Evolutionary conservation across 2,329 filamentous ascomycete species (phyloP).

Genomic region (Apiospora phragmitis): DNA sequence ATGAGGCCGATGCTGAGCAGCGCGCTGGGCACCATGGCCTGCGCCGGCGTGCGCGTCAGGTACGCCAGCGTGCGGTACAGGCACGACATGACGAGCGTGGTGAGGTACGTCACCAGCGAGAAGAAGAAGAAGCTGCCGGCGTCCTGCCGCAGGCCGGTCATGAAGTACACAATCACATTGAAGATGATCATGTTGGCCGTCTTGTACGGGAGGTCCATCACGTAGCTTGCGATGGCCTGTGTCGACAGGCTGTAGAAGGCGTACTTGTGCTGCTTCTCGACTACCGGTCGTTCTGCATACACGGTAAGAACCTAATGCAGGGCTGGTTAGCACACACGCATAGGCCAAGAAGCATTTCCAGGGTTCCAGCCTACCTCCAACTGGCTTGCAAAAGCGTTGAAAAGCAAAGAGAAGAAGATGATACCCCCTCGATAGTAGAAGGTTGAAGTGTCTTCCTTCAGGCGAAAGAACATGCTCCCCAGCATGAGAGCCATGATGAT

Average conservation of each 20-base stretch:
- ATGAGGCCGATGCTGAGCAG: conserved; percentile 66
- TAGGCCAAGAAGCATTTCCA: too few species aligned
- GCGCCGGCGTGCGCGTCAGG: conserved; percentile 67
- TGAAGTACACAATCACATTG: conserved; percentile 66
- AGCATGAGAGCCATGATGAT: conserved; percentile 76
- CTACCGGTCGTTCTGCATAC: background rate
- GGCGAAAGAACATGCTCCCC: conserved; percentile 77
- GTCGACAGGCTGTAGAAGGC: background rate
- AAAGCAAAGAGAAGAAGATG: conserved; percentile 83
- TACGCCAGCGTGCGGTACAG: conserved; percentile 82
- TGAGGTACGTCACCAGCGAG: conserved; percentile 47
- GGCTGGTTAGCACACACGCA: too few species aligned
- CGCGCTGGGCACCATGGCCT: conserved; percentile 62
- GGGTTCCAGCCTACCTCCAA: conserved; percentile 58
- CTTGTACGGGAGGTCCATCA: conserved; percentile 65
- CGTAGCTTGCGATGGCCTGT: conserved; percentile 64
- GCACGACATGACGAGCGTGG: conserved; percentile 80
- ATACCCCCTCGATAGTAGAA: conserved; percentile 81
- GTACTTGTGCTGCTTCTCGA: conserved; percentile 3
- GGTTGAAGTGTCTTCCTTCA: conserved; percentile 62
- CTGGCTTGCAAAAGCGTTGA: conserved; percentile 81
- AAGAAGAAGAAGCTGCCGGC: conserved; percentile 63
- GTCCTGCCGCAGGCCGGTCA: conserved; percentile 61
- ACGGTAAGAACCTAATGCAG: background rate
- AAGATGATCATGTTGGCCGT: conserved; percentile 57